phyloP scores from a whole-genome alignment of 306 rosid species.

The Inga laurina region DNA sequence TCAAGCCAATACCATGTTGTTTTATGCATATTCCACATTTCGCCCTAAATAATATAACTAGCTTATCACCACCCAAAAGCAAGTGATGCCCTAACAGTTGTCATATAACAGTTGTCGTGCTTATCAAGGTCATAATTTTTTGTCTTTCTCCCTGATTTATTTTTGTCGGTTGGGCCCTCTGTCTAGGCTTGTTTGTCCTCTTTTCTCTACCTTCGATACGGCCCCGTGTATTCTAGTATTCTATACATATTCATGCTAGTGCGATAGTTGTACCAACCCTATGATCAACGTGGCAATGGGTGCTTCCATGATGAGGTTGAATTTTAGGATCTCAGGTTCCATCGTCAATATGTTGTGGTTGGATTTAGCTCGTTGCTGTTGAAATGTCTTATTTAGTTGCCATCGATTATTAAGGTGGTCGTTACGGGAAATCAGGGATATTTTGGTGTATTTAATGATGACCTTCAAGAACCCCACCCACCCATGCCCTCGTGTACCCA shows the following conservation, averaged over 20 bases:
- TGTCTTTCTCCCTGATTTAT: background rate
- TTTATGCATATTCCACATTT: conserved; percentile 1
- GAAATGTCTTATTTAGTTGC: no score
- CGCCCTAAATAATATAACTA: background rate
- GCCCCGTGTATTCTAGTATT: background rate
- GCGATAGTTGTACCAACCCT: background rate
- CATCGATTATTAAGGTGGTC: background rate
- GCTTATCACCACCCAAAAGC: background rate
- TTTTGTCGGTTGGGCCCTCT: conserved; percentile 18
- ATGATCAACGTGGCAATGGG: conserved; percentile 3
- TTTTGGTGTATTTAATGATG: conserved; percentile 24
- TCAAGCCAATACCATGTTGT: background rate
- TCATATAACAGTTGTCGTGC: conserved; percentile 13
- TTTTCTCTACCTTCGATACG: conserved; percentile 1
- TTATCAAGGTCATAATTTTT: conserved; percentile 13
- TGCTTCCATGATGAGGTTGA: conserved; percentile 10
- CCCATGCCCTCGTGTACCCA: no score
- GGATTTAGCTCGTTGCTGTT: no score
- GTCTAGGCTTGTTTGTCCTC: background rate
- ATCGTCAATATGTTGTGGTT: conserved; percentile 21
- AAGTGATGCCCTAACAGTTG: conserved; percentile 46
- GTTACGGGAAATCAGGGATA: background rate
- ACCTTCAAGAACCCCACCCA: conserved; percentile 29
- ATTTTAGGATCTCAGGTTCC: conserved; percentile 22
- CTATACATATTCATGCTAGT: background rate